phyloP scores from a whole-genome alignment of 129 eudicot genomes.

The Apium graveolens region DNA sequence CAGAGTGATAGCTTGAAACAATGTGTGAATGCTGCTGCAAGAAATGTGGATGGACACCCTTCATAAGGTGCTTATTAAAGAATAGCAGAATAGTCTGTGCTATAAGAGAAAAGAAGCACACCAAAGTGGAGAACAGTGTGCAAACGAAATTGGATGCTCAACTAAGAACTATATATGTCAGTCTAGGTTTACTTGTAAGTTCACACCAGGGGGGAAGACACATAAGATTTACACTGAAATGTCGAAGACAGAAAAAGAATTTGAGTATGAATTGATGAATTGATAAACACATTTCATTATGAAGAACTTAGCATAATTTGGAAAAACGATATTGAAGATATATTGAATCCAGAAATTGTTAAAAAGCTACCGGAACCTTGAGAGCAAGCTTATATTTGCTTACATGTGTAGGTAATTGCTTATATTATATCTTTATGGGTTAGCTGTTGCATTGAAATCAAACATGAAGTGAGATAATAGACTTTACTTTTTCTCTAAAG shows the following conservation, averaged over 20 bases:
- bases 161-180: neutral
- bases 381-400: neutral
- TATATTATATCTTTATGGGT: neutral
- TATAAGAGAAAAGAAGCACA: no score
- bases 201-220: no score
- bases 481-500: neutral
- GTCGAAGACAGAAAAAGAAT: neutral
- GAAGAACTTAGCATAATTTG: neutral
- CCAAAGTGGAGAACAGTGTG: neutral
- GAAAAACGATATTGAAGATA: neutral
- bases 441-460: neutral
- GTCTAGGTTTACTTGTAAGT: neutral
- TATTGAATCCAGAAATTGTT: neutral
- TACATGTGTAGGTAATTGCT: neutral
- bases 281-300: no score
- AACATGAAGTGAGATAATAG: neutral
- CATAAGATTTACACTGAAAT: neutral
- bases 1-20: neutral
- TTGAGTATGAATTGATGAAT: neutral
- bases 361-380: neutral
- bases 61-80: no score
- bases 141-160: neutral
- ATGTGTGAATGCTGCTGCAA: neutral
- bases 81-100: neutral
- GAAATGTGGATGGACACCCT: neutral